Conservation (phyloP, 2,329 filamentous ascomycete genomes). For the Fragosphaeria purpurea region DNA sequence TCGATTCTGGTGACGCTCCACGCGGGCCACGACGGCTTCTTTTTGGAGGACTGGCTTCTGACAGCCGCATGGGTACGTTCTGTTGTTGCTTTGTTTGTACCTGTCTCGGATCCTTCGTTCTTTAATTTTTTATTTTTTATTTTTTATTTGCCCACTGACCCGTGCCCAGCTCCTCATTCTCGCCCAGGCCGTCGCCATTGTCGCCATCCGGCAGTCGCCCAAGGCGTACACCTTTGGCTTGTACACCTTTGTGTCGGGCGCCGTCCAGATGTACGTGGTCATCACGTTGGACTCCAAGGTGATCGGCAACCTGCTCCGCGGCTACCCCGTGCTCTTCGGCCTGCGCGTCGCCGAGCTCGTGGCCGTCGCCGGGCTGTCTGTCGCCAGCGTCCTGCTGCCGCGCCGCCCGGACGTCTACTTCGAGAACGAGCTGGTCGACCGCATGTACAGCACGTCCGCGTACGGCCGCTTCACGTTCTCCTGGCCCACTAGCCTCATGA, state of each 20-base stretch:
- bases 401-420: constrained; percentile 58
- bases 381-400: constrained; percentile 47
- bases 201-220: constrained; percentile 39
- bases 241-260: constrained; percentile 38
- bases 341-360: constrained; percentile 40
- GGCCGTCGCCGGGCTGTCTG: constrained; percentile 32
- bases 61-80: constrained; percentile 52
- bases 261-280: constrained; percentile 33
- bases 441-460: constrained; percentile 50
- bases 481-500: constrained; percentile 51
- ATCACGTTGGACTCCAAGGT: constrained; percentile 35
- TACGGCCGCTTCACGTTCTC: constrained; percentile 54
- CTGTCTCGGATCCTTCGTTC: not conserved
- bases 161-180: constrained; percentile 35
- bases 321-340: constrained; percentile 25
- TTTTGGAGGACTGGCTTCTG: constrained; percentile 50
- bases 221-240: constrained; percentile 44
- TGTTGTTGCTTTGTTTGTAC: too few species aligned
- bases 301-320: constrained; percentile 23
- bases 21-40: constrained; percentile 25
- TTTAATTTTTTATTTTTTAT: not conserved
- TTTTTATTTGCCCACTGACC: not conserved
- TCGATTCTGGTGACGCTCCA: constrained; percentile 41
- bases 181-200: constrained; percentile 40
- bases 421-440: constrained; percentile 50